Conservation (phyloP, 139 green algal species). For the Axilococcus clingmanii region DNA sequence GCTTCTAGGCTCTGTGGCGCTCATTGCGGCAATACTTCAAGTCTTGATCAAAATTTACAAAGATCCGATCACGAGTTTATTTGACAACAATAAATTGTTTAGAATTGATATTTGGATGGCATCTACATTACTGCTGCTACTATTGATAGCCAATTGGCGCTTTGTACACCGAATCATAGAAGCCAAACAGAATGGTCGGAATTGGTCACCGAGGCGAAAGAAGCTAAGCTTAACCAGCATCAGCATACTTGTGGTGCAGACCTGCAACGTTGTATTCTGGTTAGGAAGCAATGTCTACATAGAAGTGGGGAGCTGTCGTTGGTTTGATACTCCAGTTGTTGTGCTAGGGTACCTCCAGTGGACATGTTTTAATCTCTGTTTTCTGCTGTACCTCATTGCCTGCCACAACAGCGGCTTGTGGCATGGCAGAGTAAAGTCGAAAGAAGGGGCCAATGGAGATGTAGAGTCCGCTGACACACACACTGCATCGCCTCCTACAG, state of each 20-base stretch:
- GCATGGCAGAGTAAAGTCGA: background rate
- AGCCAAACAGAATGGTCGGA: background rate
- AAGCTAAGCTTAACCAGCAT: background rate
- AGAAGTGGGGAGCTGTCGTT: background rate
- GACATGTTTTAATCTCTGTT: slow-evolving; percentile 5
- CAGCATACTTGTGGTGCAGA: slow-evolving; percentile 1
- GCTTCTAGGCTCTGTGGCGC: too few species aligned
- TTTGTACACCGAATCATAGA: background rate
- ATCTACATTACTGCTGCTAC: background rate
- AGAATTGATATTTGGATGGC: too few species aligned
- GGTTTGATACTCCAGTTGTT: background rate
- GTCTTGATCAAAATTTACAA: too few species aligned
- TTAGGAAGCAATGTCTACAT: background rate
- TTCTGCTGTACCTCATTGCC: slow-evolving; percentile 5
- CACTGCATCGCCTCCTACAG: too few species aligned
- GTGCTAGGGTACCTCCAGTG: slow-evolving; percentile 5
- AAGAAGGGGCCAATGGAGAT: background rate
- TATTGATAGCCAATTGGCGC: background rate
- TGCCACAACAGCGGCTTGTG: slow-evolving; percentile 5
- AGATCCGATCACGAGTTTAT: too few species aligned
- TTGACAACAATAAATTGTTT: too few species aligned
- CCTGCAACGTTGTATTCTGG: slow-evolving; percentile 1
- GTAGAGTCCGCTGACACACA: too few species aligned
- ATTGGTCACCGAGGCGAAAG: background rate
- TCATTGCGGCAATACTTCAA: too few species aligned